Evolutionary conservation across 371 early-diverging fungal species (phyloP).

Genomic region (Basidiobolus heterosporus): DNA sequence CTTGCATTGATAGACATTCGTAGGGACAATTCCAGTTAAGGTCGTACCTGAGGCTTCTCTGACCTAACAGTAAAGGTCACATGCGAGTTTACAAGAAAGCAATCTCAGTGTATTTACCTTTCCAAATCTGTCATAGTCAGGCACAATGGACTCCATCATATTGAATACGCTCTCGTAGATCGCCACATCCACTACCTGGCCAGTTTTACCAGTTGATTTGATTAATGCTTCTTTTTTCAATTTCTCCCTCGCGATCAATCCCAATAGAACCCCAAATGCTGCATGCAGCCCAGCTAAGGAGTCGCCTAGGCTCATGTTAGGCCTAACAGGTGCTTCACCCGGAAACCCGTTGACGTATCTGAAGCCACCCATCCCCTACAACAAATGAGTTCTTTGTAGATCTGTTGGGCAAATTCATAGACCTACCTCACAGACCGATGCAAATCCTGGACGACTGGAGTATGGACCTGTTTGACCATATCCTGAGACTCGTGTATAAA

Average conservation of each 20-base stretch:
- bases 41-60: conserved; percentile 35
- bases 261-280: conserved; percentile 23
- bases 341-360: conserved; percentile 29
- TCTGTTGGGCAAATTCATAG: background rate
- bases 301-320: conserved; percentile 34
- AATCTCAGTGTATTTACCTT: conserved; percentile 10
- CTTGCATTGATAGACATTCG: conserved; percentile 31
- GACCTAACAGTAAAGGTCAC: conserved; percentile 8
- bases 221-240: background rate
- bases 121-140: conserved; percentile 29
- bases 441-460: conserved; percentile 29
- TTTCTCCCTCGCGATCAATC: conserved; percentile 21
- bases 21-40: conserved; percentile 35
- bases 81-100: background rate
- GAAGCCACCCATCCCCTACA: conserved; percentile 28
- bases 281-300: conserved; percentile 35
- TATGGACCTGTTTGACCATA: conserved; percentile 37
- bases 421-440: conserved; percentile 28
- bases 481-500: conserved; percentile 33
- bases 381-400: background rate
- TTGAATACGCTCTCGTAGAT: conserved; percentile 33
- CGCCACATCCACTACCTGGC: conserved; percentile 36
- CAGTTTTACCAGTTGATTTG: conserved; percentile 8
- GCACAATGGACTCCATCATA: conserved; percentile 34
- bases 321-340: conserved; percentile 26